These are phyloP conservation scores for Trypanosoma theileri DNA, from an alignment of 208 protist genomes.

Conservation along the genomic window DNA sequence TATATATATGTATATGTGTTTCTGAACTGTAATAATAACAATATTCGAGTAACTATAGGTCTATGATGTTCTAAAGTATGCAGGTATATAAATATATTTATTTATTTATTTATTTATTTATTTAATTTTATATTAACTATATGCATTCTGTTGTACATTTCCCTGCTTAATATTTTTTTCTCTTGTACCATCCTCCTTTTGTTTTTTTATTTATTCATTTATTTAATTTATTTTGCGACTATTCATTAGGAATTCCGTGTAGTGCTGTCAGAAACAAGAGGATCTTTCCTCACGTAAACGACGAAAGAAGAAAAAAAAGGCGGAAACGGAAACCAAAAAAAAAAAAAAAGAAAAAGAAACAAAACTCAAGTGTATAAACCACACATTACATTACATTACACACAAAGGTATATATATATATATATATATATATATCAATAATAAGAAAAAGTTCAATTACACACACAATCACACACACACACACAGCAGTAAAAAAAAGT, in stretches of 20 bases:
- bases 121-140: conserved; percentile 18
- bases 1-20: conserved; percentile 6
- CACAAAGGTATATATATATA: too few relatives aligned
- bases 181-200: background rate
- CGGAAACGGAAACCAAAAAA: background rate
- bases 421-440: too few relatives aligned
- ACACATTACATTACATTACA: too few relatives aligned
- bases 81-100: background rate
- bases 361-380: too few relatives aligned
- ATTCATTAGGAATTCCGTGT: too few relatives aligned
- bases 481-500: too few relatives aligned
- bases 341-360: background rate
- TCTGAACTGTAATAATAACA: background rate
- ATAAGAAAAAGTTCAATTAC: conserved; percentile 12
- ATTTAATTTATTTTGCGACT: background rate
- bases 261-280: too few relatives aligned
- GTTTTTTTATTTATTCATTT: conserved; percentile 6
- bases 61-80: too few relatives aligned
- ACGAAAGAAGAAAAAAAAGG: background rate
- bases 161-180: conserved; percentile 3
- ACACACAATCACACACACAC: too few relatives aligned
- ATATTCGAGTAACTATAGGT: too few relatives aligned
- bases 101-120: conserved; percentile 1
- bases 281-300: too few relatives aligned
- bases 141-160: background rate